Evolutionary conservation across 192 early-diverging fungal genomes (phyloP).

Genomic region (Helicostylum pulchrum): DNA sequence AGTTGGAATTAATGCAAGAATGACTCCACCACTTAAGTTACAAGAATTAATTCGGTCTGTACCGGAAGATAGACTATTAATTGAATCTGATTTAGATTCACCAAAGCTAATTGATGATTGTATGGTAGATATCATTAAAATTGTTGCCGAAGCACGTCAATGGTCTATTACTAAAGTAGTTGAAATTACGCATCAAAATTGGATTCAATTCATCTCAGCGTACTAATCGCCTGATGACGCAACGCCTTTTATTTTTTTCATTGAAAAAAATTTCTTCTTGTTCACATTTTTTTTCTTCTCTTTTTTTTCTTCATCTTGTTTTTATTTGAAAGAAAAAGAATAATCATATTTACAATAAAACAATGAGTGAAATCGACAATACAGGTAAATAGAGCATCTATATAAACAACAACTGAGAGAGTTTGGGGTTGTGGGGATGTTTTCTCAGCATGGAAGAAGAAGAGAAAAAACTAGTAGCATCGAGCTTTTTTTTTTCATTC

Average conservation of each 20-base stretch:
- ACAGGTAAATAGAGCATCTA: constrained; percentile 8
- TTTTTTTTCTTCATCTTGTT: not conserved
- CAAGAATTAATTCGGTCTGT: constrained; percentile 63
- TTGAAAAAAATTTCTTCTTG: not conserved
- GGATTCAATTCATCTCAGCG: not conserved
- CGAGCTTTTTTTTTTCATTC: no score
- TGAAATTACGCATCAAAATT: not conserved
- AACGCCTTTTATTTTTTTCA: not conserved
- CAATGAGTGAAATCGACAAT: constrained; percentile 16
- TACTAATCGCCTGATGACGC: not conserved
- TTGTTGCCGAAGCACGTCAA: constrained; percentile 56
- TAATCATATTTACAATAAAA: not conserved
- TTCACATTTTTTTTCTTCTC: not conserved
- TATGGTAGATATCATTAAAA: constrained; percentile 48
- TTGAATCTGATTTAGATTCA: constrained; percentile 80
- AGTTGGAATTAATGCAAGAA: constrained; percentile 67
- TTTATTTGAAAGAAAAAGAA: no score
- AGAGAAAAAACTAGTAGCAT: no score
- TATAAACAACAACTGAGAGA: no score
- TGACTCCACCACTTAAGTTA: constrained; percentile 44
- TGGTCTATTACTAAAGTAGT: constrained; percentile 46
- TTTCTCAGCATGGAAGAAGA: no score
- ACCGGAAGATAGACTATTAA: constrained; percentile 73
- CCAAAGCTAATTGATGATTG: constrained; percentile 48
- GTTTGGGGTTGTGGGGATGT: no score